Base-by-base conservation (phyloP, 331 rosid species). In the Pyracantha coccinea region DNA sequence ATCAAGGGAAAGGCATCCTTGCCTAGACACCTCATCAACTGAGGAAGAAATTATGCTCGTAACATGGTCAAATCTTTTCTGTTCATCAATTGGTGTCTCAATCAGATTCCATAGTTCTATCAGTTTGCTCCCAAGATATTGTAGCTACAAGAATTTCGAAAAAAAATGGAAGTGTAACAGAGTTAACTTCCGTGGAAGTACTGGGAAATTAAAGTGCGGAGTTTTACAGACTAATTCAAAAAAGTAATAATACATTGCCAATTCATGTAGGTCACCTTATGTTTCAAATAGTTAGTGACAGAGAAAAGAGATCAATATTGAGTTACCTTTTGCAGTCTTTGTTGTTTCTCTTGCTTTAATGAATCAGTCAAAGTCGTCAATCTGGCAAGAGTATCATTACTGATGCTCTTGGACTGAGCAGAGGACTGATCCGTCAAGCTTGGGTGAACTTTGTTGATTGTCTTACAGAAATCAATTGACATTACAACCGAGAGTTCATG, bases 371-470 rank as follows among this genome's bases (percentile, higher is more conserved):
- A 80, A 68, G 86, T 92, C 2, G 90, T 86, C 83, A 91, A 85
- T 85, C 86, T 76, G 27, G 98, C 97, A 79, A 91, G 94, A 61
- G 97, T 89, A 57, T 88, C 93, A 12, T 93, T 93, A 83, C 95
- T 89, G 75, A 93, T 86, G 87, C 92, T 88, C 84, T 80, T 85
- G 23, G 28, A 79, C 21, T 77, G 80, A 66, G 83, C 72, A 54
- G 81, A 65, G 6, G 83, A 79, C 31, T 89, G 79, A 82, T 84
- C 85, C 10, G 77, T 76, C 85, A 93, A 77, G 87, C 91, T 93
- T 20, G 91, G 93, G 82, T 93, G 96, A 58, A 91, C 79, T 69
- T 84, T 89, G 78, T 81, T 80, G 53, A 93, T 67, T 21, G 83
- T 85, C 83, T 80, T 81, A 75, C 54, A 38, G 83, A 84, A 87